Conservation (phyloP, 1,139 yeast genomes). For the Zygosaccharomyces pseudobailii region DNA sequence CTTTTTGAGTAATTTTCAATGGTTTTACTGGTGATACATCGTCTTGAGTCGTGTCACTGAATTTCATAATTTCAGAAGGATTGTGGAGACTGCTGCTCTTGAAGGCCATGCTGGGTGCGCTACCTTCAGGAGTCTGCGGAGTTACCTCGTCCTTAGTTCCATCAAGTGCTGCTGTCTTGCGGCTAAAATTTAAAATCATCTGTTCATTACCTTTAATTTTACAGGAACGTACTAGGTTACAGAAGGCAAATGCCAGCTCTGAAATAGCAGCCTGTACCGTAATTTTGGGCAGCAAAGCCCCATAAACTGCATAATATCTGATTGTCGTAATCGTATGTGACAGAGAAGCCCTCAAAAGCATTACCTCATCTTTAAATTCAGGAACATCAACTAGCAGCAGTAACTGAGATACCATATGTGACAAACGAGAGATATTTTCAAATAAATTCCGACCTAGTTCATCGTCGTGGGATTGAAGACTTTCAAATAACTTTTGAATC, state of each 20-base stretch:
- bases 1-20: constrained; percentile 34
- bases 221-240: constrained; percentile 59
- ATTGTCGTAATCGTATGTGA: constrained; percentile 76
- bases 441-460: constrained; percentile 45
- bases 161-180: neutral
- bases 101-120: constrained; percentile 7
- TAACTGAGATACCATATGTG: constrained; percentile 47
- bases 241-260: constrained; percentile 67
- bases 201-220: constrained; percentile 38
- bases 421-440: constrained; percentile 50
- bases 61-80: constrained; percentile 5
- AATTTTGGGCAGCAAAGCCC: constrained; percentile 61
- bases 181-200: neutral
- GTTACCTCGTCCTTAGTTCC: neutral
- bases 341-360: constrained; percentile 59
- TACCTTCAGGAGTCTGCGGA: constrained; percentile 8
- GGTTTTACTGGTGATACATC: constrained; percentile 36
- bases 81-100: constrained; percentile 1
- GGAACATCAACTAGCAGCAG: constrained; percentile 21
- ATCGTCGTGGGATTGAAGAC: constrained; percentile 30
- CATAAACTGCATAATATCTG: constrained; percentile 66
- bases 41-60: constrained; percentile 6
- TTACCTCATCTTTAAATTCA: constrained; percentile 21
- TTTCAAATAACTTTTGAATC: constrained; percentile 37
- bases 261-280: constrained; percentile 75